Evolutionary conservation across 192 early-diverging fungal species (phyloP).

Genomic region (Entomortierella parvispora): DNA sequence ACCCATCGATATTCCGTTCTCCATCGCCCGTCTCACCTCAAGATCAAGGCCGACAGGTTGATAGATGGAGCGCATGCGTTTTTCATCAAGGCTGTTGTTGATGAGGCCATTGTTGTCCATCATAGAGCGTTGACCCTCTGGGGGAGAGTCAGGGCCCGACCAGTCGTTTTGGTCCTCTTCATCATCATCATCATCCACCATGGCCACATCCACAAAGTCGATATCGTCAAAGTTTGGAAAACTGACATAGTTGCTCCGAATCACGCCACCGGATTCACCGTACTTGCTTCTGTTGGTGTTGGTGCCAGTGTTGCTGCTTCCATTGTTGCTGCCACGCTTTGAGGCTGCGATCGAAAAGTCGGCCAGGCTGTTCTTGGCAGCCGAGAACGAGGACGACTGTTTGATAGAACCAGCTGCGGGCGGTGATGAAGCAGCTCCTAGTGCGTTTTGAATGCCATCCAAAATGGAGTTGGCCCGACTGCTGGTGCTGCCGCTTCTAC

Average conservation of each 20-base stretch:
- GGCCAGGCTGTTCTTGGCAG: slow-evolving; percentile 34
- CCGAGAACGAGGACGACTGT: slow-evolving; percentile 23
- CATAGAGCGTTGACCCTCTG: slow-evolving; percentile 8
- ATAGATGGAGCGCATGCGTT: slow-evolving; percentile 5
- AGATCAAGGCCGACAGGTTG: background rate
- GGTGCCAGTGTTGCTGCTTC: background rate
- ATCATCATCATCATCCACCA: slow-evolving; percentile 45
- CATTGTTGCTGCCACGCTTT: background rate
- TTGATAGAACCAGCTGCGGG: background rate
- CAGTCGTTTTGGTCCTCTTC: slow-evolving; percentile 26
- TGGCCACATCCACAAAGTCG: slow-evolving; percentile 48
- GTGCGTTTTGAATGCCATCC: slow-evolving; percentile 33
- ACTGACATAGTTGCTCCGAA: slow-evolving; percentile 49
- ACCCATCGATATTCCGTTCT: slow-evolving; percentile 10
- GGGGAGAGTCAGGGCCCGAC: slow-evolving; percentile 34
- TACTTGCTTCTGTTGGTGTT: background rate
- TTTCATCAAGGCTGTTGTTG: slow-evolving; percentile 13
- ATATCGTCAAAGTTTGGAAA: slow-evolving; percentile 50
- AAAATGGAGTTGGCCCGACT: slow-evolving; percentile 32
- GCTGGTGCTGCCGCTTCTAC: slow-evolving; percentile 11
- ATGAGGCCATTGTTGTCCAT: background rate
- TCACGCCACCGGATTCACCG: slow-evolving; percentile 12
- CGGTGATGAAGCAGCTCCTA: slow-evolving; percentile 21
- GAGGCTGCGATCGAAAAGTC: slow-evolving; percentile 43
- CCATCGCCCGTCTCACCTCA: background rate